Evolutionary conservation across 2,329 filamentous ascomycete genomes (phyloP).

Genomic region (Alternaria alternata): DNA sequence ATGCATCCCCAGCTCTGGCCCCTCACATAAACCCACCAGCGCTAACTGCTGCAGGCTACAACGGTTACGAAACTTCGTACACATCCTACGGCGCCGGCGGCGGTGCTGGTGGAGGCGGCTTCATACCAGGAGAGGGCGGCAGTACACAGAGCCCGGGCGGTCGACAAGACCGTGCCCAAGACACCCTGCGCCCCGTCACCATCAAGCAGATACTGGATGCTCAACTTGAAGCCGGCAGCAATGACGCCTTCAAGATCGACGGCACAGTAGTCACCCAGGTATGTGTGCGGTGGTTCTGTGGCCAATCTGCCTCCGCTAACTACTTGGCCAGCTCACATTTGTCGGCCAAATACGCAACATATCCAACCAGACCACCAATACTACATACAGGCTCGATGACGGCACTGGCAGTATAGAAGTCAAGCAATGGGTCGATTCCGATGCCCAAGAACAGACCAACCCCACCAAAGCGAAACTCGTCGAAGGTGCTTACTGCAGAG

Average conservation of each 20-base stretch:
- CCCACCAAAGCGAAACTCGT: slow-evolving; percentile 64
- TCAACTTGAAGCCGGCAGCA: slow-evolving; percentile 64
- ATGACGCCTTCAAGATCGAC: slow-evolving; percentile 80
- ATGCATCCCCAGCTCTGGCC: background rate
- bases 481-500: slow-evolving; percentile 81
- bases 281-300: slow-evolving; percentile 17
- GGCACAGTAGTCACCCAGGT: slow-evolving; percentile 71
- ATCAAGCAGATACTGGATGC: slow-evolving; percentile 94
- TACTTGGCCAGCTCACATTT: slow-evolving; percentile 72
- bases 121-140: slow-evolving; percentile 63
- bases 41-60: slow-evolving; percentile 41
- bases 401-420: slow-evolving; percentile 92
- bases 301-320: slow-evolving; percentile 16
- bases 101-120: slow-evolving; percentile 66
- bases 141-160: slow-evolving; percentile 55
- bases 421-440: slow-evolving; percentile 82
- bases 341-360: slow-evolving; percentile 91
- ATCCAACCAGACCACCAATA: slow-evolving; percentile 85
- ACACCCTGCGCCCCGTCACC: slow-evolving; percentile 90
- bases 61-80: slow-evolving; percentile 58
- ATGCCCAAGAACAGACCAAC: slow-evolving; percentile 57
- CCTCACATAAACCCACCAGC: background rate
- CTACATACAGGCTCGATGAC: slow-evolving; percentile 93
- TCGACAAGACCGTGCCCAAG: slow-evolving; percentile 70
- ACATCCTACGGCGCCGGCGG: slow-evolving; percentile 66